phyloP scores from a whole-genome alignment of 2,329 filamentous ascomycete species.

The Fusarium pseudocircinatum region DNA sequence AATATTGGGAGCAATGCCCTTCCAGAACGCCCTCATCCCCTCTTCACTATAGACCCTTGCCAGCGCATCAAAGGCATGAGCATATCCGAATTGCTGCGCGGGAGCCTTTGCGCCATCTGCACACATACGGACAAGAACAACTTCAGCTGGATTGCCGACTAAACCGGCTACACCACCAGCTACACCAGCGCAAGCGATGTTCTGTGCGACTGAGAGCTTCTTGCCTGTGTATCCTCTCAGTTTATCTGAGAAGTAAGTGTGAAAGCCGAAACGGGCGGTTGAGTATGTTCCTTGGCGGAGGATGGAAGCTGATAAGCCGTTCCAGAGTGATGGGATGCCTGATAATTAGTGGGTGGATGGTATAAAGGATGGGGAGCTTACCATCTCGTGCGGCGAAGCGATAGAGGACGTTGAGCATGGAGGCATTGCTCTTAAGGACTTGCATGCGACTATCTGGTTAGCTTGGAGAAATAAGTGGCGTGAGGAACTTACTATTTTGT shows the following conservation, averaged over 20 bases:
- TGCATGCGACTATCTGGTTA: conserved; percentile 52
- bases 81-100: conserved; percentile 50
- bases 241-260: conserved; percentile 49
- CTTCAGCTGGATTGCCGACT: conserved; percentile 58
- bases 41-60: conserved; percentile 47
- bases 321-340: conserved; percentile 56
- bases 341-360: not conserved
- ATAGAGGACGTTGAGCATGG: conserved; percentile 52
- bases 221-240: conserved; percentile 42
- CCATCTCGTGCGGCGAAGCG: conserved; percentile 54
- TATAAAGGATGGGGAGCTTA: not conserved
- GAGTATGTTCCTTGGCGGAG: conserved; percentile 57
- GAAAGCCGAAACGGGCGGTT: conserved; percentile 56
- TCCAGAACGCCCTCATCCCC: conserved; percentile 50
- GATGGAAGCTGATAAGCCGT: conserved; percentile 55
- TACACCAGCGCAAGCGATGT: conserved; percentile 52
- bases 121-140: conserved; percentile 57
- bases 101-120: conserved; percentile 54
- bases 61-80: conserved; percentile 50
- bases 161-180: conserved; percentile 55
- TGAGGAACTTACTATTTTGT: conserved; percentile 53
- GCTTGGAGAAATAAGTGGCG: fast-evolving
- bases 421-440: conserved; percentile 52
- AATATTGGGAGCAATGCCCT: conserved; percentile 53
- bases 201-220: conserved; percentile 47